Evolutionary conservation across 768 basidiomycete genomes (phyloP).

Genomic region (Naganishia vaughanmartiniae): DNA sequence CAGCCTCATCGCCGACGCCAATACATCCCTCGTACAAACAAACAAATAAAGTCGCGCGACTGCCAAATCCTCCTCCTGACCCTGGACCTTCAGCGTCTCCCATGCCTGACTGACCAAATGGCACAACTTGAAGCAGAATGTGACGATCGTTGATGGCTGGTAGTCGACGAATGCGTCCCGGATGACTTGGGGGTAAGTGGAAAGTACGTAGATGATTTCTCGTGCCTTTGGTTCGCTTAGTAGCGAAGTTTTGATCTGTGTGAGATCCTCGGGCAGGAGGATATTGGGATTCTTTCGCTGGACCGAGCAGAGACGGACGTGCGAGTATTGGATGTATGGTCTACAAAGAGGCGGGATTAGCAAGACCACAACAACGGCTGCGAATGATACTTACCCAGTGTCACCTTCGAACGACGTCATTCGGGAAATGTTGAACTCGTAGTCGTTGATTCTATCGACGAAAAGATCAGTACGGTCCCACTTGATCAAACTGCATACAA

Average conservation of each 20-base stretch:
- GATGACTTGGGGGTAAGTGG: constrained; percentile 87
- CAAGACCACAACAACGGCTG: neutral
- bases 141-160: constrained; percentile 88
- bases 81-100: constrained; percentile 83
- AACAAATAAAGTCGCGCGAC: constrained; percentile 84
- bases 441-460: constrained; percentile 80
- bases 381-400: constrained; percentile 59
- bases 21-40: constrained; percentile 81
- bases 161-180: constrained; percentile 76
- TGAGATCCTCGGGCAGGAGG: constrained; percentile 59
- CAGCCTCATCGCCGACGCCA: constrained; percentile 79
- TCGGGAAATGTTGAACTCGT: constrained; percentile 88
- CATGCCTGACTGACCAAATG: constrained; percentile 89
- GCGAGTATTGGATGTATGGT: constrained; percentile 93
- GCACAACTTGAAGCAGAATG: constrained; percentile 78
- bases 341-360: constrained; percentile 27
- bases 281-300: constrained; percentile 87
- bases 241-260: constrained; percentile 65
- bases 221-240: constrained; percentile 74
- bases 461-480: neutral
- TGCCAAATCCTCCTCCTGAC: constrained; percentile 73
- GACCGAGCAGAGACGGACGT: constrained; percentile 86
- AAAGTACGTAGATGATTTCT: constrained; percentile 81
- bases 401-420: constrained; percentile 96
- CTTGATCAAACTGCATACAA: neutral